phyloP scores from a whole-genome alignment of 2,329 filamentous ascomycete genomes.

The Botrytis medusae region DNA sequence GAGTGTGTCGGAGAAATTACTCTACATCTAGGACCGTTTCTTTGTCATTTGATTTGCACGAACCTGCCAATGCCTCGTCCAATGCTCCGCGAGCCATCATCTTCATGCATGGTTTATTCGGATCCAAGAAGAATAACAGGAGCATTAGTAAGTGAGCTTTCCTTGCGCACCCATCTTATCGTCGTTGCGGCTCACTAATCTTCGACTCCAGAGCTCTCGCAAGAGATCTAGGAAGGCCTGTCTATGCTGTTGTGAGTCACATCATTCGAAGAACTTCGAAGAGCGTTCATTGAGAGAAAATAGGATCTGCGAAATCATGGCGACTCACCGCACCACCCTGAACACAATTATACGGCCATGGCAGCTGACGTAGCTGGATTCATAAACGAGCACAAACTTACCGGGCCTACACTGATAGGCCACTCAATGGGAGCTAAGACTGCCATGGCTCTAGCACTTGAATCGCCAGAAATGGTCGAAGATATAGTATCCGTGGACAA shows the following conservation, averaged over 20 bases:
- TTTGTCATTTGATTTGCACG: constrained; percentile 67
- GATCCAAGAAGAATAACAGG: constrained; percentile 92
- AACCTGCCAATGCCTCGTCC: constrained; percentile 51
- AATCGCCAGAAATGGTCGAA: constrained; percentile 63
- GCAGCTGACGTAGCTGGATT: constrained; percentile 81
- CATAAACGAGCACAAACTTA: constrained; percentile 68
- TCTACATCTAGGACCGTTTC: constrained; percentile 25
- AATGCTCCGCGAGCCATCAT: constrained; percentile 64
- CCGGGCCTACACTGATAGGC: constrained; percentile 75
- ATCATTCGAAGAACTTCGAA: not conserved
- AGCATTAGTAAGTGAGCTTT: constrained; percentile 80
- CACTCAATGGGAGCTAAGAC: constrained; percentile 97
- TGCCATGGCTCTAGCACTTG: constrained; percentile 82
- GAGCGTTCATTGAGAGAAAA: constrained; percentile 8
- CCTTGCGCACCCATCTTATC: constrained; percentile 10
- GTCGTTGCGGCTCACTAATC: constrained; percentile 25
- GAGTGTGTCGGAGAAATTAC: constrained; percentile 24
- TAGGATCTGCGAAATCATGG: constrained; percentile 93
- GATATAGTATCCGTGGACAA: constrained; percentile 87
- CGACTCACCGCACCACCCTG: constrained; percentile 73
- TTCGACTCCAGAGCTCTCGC: constrained; percentile 64
- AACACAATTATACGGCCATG: constrained; percentile 80
- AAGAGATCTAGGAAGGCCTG: constrained; percentile 72
- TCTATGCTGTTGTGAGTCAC: constrained; percentile 75
- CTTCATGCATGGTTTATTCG: constrained; percentile 90